Evolutionary conservation across 768 basidiomycete genomes (phyloP).

Genomic region (Astraeus odoratus): DNA sequence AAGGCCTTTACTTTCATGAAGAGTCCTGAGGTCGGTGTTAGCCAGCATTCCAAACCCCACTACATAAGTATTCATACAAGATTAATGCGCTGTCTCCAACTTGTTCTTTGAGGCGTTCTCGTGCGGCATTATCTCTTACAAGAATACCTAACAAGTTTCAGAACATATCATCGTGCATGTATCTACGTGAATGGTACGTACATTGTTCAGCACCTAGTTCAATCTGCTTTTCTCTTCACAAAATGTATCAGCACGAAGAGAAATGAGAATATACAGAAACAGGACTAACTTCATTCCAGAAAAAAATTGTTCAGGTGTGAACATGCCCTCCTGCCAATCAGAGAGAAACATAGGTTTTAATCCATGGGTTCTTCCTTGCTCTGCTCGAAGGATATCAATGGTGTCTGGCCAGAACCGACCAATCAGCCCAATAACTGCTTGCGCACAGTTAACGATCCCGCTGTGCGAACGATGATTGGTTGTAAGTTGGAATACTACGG

Average conservation of each 20-base stretch:
- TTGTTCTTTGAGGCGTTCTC: neutral
- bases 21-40: constrained; percentile 1
- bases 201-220: neutral
- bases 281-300: constrained; percentile 9
- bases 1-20: constrained; percentile 10
- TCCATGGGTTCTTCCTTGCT: constrained; percentile 49
- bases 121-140: neutral
- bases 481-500: constrained; percentile 42
- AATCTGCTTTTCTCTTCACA: neutral
- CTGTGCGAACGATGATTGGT: constrained; percentile 61
- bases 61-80: neutral
- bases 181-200: neutral
- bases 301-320: constrained; percentile 48
- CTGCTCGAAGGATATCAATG: constrained; percentile 51
- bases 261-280: neutral
- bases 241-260: neutral
- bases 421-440: constrained; percentile 24
- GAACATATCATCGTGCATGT: neutral
- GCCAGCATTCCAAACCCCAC: neutral
- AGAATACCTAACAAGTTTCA: neutral
- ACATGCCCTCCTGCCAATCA: constrained; percentile 36
- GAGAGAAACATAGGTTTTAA: constrained; percentile 52
- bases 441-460: constrained; percentile 61
- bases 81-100: neutral
- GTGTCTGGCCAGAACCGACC: constrained; percentile 56